Percentiles rank a stretch among this genome's conserved stretches.
phyloP scores from a whole-genome alignment of 1,284 basidiomycete genomes.

The Cystobasidium slooffiae region DNA sequence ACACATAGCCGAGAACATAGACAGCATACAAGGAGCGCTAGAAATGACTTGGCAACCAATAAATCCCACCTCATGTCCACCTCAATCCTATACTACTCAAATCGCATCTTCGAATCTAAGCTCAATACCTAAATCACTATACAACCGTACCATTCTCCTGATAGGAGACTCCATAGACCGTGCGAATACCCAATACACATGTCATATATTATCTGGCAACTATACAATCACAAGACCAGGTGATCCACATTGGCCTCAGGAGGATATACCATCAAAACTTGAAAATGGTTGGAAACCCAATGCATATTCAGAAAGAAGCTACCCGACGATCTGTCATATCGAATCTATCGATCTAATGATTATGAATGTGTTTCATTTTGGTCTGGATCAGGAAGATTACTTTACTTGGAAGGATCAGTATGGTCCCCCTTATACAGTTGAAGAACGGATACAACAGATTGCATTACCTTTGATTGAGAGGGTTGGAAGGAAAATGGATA shows the following conservation, averaged over 20 bases:
- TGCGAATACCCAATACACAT: constrained; percentile 27
- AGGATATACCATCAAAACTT: constrained; percentile 2
- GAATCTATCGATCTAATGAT: constrained; percentile 24
- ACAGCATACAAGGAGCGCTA: constrained; percentile 16
- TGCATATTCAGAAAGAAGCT: constrained; percentile 24
- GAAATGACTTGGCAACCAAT: constrained; percentile 29
- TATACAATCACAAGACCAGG: constrained; percentile 27
- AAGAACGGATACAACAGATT: constrained; percentile 24
- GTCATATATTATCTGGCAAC: constrained; percentile 18
- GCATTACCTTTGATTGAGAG: constrained; percentile 17
- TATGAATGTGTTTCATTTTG: constrained; percentile 41
- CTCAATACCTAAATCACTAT: neutral
- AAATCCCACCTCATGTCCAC: neutral
- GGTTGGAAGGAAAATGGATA: constrained; percentile 23
- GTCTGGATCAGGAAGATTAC: constrained; percentile 37
- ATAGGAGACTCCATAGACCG: constrained; percentile 41
- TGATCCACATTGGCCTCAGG: constrained; percentile 25
- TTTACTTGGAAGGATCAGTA: constrained; percentile 41
- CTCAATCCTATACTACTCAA: constrained; percentile 12
- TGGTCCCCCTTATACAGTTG: constrained; percentile 18
- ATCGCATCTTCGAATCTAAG: constrained; percentile 1
- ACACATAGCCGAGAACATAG: constrained; percentile 15
- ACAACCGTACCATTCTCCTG: constrained; percentile 31
- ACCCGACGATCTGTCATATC: constrained; percentile 13
- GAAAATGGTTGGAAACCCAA: constrained; percentile 17